Base-by-base conservation (phyloP, 345 rosid genomes). In the Melaleuca alternifolia region DNA sequence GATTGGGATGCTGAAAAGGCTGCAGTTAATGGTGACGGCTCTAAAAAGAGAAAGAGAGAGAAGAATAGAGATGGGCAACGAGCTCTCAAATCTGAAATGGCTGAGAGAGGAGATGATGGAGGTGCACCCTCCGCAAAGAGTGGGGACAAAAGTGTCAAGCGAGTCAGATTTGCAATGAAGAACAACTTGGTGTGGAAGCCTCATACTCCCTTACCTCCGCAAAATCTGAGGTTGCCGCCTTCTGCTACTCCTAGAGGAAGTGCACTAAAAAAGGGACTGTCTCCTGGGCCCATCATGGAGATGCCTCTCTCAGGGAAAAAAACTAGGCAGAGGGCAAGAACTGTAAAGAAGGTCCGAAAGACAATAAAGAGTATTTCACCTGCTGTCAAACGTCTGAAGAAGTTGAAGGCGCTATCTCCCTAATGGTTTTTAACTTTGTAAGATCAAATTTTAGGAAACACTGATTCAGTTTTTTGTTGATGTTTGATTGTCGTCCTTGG, bases 131-230 rank as follows among this genome's bases (percentile, higher is more conserved):
- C 92, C 3, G 91, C 85, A 10, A 93, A 90, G 84, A 94, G 93
- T 51, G 89, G 82, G 13, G 95, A 93, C 87, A 93, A 93, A 89
- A 93, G 97, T 91, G 91, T 89, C 16, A 97, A 96, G 95, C 95
- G 94, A 93, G 99, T 97, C 28, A 91, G 94, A 87, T 97, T 97
- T 75, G 94, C 98, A 16, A 96, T 95, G 96, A 95, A 93, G 86
- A 95, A 90, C 91, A 97, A 96, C 91, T 87, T 97, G 93, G 98
- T 96, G 54, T 97, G 99, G 99, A 97, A 96, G 89, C 98, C 99
- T 18, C 98, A 96, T 81, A 95, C 91, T 88, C 99, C 99, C 59
- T 87, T 97, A 83, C 99, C 99, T 86, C 99, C 99, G 23, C 94
- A 96, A 85, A 93, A 92, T 87, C 87, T 97, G 92, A 95, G 99